phyloP scores from a whole-genome alignment of 495 filamentous ascomycete species.

The Pyrenula aspistea region DNA sequence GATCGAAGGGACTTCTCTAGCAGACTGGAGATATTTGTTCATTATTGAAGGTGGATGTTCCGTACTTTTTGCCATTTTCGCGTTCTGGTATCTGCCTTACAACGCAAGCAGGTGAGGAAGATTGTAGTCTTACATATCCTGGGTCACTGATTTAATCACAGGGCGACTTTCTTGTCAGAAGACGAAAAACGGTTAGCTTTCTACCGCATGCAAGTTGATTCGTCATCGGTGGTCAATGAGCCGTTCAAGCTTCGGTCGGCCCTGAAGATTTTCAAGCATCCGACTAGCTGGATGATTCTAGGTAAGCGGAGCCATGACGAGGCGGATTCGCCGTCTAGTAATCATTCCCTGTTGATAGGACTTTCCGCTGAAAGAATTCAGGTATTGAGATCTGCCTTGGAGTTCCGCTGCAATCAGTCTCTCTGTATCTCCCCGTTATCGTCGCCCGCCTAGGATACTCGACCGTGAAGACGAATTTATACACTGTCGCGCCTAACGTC shows the following conservation, averaged over 20 bases:
- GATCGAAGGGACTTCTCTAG: conserved; percentile 41
- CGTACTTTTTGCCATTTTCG: conserved; percentile 51
- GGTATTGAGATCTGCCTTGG: conserved; percentile 64
- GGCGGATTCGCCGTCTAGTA: too few relatives aligned
- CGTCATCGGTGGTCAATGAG: conserved; percentile 59
- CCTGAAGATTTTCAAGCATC: conserved; percentile 49
- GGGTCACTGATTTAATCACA: too few relatives aligned
- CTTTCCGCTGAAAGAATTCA: neutral
- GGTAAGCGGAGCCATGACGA: neutral
- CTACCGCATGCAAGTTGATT: conserved; percentile 63
- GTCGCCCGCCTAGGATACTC: conserved; percentile 48
- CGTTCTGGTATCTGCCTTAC: conserved; percentile 58
- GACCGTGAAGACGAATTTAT: conserved; percentile 62
- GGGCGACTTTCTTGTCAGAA: conserved; percentile 49
- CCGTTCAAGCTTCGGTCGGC: conserved; percentile 54
- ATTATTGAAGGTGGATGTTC: conserved; percentile 60
- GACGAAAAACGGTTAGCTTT: conserved; percentile 60
- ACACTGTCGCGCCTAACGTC: conserved; percentile 63
- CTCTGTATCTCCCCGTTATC: conserved; percentile 66
- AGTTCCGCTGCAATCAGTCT: conserved; percentile 60
- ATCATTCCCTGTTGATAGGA: neutral
- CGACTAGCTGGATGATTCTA: conserved; percentile 50
- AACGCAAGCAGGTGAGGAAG: conserved; percentile 48
- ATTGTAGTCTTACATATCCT: too few relatives aligned
- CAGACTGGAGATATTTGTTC: conserved; percentile 65